A percentile compares a stretch with the other conserved stretches of the same genome.
Evolutionary conservation across 345 rosid species (phyloP).

Genomic region (Xanthoceras sorbifolium): DNA sequence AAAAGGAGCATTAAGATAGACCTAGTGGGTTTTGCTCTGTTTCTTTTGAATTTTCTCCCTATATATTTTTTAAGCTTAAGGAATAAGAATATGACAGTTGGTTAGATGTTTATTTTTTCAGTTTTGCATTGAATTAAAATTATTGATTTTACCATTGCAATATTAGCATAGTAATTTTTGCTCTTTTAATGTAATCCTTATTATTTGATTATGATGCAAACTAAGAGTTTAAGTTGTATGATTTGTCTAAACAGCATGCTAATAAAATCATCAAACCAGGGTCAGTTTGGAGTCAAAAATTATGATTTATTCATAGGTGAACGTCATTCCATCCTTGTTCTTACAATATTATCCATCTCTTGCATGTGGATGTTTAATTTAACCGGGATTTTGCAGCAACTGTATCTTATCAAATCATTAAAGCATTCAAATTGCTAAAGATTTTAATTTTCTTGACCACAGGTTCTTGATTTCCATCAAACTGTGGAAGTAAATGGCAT

Average conservation of each 20-base stretch:
- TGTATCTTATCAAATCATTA: not conserved
- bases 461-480: constrained; percentile 95
- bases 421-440: not conserved
- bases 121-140: not conserved
- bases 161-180: no score
- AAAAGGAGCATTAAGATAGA: not conserved
- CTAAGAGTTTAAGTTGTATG: not conserved
- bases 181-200: no score
- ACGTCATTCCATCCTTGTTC: not conserved
- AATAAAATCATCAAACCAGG: not conserved
- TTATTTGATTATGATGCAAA: no score
- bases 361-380: not conserved
- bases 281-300: not conserved
- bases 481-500: constrained; percentile 88
- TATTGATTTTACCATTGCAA: no score
- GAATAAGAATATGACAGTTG: not conserved
- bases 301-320: not conserved
- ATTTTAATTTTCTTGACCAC: constrained; percentile 7
- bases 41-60: not conserved
- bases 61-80: not conserved
- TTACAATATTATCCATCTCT: not conserved
- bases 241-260: not conserved
- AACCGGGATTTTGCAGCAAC: not conserved
- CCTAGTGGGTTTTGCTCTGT: not conserved
- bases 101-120: not conserved